Conservation (phyloP, 768 basidiomycete species). For the Crucibulum laeve region DNA sequence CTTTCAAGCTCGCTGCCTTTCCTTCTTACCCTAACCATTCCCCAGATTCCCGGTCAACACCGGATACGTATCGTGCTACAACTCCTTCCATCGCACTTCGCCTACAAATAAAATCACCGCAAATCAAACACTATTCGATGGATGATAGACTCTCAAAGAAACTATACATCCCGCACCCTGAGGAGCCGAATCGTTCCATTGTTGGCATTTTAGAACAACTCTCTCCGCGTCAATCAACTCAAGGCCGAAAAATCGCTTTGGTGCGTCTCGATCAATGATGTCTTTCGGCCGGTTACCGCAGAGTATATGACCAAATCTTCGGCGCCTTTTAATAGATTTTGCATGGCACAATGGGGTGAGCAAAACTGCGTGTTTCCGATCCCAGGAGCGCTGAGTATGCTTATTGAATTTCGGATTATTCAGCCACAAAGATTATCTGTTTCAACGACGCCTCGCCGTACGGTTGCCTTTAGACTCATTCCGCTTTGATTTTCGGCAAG, state of each 20-base stretch:
- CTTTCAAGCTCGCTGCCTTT: too few relatives aligned
- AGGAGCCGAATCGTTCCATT: slow-evolving; percentile 36
- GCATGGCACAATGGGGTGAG: slow-evolving; percentile 77
- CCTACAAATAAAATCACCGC: too few relatives aligned
- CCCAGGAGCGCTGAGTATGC: slow-evolving; percentile 10
- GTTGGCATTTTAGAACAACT: slow-evolving; percentile 64
- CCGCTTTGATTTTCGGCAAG: slow-evolving; percentile 83
- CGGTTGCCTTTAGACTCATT: slow-evolving; percentile 74
- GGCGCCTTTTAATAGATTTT: slow-evolving; percentile 50
- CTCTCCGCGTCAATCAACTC: slow-evolving; percentile 40
- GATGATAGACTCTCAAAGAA: slow-evolving; percentile 41
- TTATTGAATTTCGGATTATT: slow-evolving; percentile 9
- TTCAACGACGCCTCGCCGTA: slow-evolving; percentile 66
- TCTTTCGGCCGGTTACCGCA: slow-evolving; percentile 6
- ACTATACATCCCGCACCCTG: slow-evolving; percentile 46
- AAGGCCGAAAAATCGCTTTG: slow-evolving; percentile 60
- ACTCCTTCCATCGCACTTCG: too few relatives aligned
- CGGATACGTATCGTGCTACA: too few relatives aligned
- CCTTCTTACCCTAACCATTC: too few relatives aligned
- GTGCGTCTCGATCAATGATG: slow-evolving; percentile 29
- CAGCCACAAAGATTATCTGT: slow-evolving; percentile 85
- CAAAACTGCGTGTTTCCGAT: slow-evolving; percentile 20
- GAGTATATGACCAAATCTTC: slow-evolving; percentile 9
- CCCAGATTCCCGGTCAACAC: too few relatives aligned
- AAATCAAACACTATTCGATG: too few relatives aligned